Evolutionary conservation across 768 basidiomycete genomes (phyloP), one percentile per base, ranked within the genome.

Genomic region (Paxillus ammoniavirescens): DNA sequence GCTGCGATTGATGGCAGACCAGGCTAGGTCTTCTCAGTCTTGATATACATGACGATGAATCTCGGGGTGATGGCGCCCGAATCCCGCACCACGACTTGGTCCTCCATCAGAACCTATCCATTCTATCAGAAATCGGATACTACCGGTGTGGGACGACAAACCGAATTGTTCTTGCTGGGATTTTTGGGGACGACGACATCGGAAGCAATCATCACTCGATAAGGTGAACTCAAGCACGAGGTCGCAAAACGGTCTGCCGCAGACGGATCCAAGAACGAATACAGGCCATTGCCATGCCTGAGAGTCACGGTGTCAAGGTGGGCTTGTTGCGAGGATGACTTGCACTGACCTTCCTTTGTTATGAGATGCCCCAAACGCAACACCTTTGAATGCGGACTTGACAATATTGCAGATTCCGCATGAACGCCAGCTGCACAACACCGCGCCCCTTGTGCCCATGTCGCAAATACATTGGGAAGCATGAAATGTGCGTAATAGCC

Each of bases 381-480:
- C 77, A 5, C 72, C 62, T 35, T 72, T 73, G 68, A 87, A 87
- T 5, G 74, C 74, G 9, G 84, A 82, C 62, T 79, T 82, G 47
- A 80, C 74, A 31, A 81, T 77, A 56, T 72, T 75, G 63, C 85
- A 87, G 55, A 86, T 82, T 3, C 86, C 84, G 56, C 85, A 87
- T 26, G 85, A 85, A 45, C 70, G 75, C 70, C 82, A 82, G 56
- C 73, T 73, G 67, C 86, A 87, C 17, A 84, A 62, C 1, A 63
- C 61, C 4, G 75, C 64, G 31, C 77, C 77, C 54, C 81, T 82
- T 14, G 75, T 74, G 8, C 85, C 85, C 55, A 87, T 69, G 64
- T 87, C 82, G 70, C 85, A 87, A 40, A 87, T 83, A 60, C 84
- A 86, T 55, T 85, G 83, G 2, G 82, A 74, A 52, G 82, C 78